Conservation (phyloP, 2,329 filamentous ascomycete genomes). For the Chaetomiaceae sp. region DNA sequence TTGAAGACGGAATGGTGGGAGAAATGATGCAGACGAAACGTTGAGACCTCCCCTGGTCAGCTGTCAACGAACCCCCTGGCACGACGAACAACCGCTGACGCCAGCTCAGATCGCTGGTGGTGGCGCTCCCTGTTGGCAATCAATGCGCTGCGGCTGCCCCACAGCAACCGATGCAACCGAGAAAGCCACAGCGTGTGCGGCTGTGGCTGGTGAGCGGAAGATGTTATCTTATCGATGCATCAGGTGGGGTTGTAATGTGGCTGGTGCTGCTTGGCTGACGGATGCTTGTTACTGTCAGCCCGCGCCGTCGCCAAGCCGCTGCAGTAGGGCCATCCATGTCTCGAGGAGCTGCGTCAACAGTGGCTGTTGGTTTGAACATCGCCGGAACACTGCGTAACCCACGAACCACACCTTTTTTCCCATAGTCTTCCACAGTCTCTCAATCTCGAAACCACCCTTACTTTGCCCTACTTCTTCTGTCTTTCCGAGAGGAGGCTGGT, state of each 20-base stretch:
- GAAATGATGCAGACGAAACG: conserved; percentile 10
- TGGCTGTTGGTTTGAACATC: conserved; percentile 14
- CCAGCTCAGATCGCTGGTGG: conserved; percentile 5
- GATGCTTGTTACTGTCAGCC: conserved; percentile 4
- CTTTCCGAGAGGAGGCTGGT: neutral
- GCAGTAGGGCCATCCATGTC: conserved; percentile 16
- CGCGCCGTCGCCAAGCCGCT: conserved; percentile 16
- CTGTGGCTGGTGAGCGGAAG: conserved; percentile 5
- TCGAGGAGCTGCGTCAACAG: conserved; percentile 19
- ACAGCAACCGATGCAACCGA: neutral
- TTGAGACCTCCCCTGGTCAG: neutral
- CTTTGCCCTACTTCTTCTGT: neutral
- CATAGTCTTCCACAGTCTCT: neutral
- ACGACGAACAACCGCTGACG: conserved; percentile 3
- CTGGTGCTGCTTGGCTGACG: conserved; percentile 1
- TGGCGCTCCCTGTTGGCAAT: neutral
- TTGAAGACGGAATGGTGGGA: neutral
- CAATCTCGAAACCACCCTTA: neutral
- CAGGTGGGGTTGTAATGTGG: conserved; percentile 6
- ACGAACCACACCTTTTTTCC: neutral
- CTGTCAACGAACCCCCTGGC: conserved; percentile 1
- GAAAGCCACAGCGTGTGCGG: neutral
- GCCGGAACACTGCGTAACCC: neutral
- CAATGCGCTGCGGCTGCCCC: conserved; percentile 2
- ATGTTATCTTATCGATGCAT: conserved; percentile 6